phyloP scores from a whole-genome alignment of 495 filamentous ascomycete species.

The Aspergillus cristatus region DNA sequence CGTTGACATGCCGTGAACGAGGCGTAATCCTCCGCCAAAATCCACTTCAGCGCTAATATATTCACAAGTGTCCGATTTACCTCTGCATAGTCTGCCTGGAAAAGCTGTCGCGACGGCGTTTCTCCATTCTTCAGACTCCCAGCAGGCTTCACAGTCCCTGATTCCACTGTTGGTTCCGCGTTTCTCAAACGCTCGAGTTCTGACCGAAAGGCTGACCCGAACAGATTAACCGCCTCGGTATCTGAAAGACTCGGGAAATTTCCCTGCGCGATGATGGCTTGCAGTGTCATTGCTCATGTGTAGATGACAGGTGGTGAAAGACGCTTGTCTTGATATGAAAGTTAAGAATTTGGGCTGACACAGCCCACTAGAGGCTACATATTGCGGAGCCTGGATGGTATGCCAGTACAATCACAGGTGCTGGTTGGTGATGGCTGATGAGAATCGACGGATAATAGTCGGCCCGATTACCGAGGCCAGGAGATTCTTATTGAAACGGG shows the following conservation, averaged over 20 bases:
- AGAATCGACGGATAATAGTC: too few relatives aligned
- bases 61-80: constrained; percentile 29
- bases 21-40: constrained; percentile 19
- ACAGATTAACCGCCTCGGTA: constrained; percentile 1
- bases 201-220: background rate
- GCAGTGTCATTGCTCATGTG: background rate
- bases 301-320: too few relatives aligned
- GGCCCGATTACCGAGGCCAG: too few relatives aligned
- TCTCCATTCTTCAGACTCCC: constrained; percentile 1
- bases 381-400: too few relatives aligned
- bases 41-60: constrained; percentile 25
- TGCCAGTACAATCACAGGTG: too few relatives aligned
- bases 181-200: constrained; percentile 3
- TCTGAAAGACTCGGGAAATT: background rate
- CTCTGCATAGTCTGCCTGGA: constrained; percentile 18
- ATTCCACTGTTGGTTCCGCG: background rate
- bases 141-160: background rate
- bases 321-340: too few relatives aligned
- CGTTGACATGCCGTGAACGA: constrained; percentile 15
- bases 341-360: too few relatives aligned
- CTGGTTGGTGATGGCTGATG: too few relatives aligned
- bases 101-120: constrained; percentile 20
- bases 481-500: too few relatives aligned
- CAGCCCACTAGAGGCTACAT: too few relatives aligned
- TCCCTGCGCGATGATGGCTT: background rate